A percentile compares a stretch with the other conserved stretches of the same genome.
Conservation (phyloP, 1,139 yeast species). For the Candida sp. region DNA sequence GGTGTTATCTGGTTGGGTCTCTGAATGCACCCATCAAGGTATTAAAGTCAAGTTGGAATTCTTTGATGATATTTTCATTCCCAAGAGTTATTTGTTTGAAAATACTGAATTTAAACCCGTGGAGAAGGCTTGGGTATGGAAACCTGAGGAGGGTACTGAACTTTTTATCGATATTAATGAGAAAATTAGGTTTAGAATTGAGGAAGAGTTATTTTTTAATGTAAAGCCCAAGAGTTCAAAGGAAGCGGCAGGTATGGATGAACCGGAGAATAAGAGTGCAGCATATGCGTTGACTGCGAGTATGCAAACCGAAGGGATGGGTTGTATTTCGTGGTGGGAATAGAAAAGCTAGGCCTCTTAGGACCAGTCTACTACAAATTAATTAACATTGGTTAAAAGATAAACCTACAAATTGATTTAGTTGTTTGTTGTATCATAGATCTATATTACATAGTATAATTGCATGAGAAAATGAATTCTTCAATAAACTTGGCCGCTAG, state of each 20-base stretch:
- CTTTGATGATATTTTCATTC: slow-evolving; percentile 90
- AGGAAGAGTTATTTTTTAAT: slow-evolving; percentile 81
- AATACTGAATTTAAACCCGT: slow-evolving; percentile 63
- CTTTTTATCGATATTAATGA: slow-evolving; percentile 87
- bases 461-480: background rate
- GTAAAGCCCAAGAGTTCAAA: slow-evolving; percentile 72
- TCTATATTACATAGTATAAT: slow-evolving; percentile 1
- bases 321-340: slow-evolving; percentile 96
- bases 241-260: slow-evolving; percentile 36
- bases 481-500: background rate
- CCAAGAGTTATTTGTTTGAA: slow-evolving; percentile 77
- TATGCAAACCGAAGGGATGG: slow-evolving; percentile 96
- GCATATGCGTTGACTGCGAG: slow-evolving; percentile 87
- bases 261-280: slow-evolving; percentile 44
- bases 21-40: slow-evolving; percentile 84
- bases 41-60: slow-evolving; percentile 80
- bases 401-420: background rate
- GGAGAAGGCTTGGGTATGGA: slow-evolving; percentile 97
- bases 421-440: slow-evolving; percentile 1
- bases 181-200: slow-evolving; percentile 85
- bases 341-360: slow-evolving; percentile 11
- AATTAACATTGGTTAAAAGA: no score
- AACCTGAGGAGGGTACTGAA: slow-evolving; percentile 65
- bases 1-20: slow-evolving; percentile 90
- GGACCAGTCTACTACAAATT: no score